phyloP scores from a whole-genome alignment of 768 basidiomycete species.

The Dentipellis fragilis region DNA sequence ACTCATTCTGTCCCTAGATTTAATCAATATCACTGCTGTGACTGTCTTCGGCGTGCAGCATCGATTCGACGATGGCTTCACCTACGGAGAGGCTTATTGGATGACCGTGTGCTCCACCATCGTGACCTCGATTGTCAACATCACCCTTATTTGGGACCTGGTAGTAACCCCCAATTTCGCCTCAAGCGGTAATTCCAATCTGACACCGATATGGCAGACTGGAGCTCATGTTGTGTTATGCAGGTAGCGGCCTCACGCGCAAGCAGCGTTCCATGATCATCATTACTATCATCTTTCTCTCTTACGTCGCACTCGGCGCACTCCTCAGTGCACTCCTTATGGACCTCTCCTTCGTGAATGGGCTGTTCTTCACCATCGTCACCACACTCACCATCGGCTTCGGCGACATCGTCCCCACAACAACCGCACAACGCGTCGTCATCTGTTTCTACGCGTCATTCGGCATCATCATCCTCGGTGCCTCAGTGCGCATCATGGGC shows the following conservation, averaged over 20 bases:
- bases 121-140: constrained; percentile 52
- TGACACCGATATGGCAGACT: background rate
- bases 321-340: constrained; percentile 46
- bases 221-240: constrained; percentile 1
- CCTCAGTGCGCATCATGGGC: constrained; percentile 18
- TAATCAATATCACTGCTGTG: constrained; percentile 55
- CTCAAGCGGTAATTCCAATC: constrained; percentile 39
- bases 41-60: constrained; percentile 54
- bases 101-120: constrained; percentile 67
- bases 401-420: constrained; percentile 58
- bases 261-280: constrained; percentile 77
- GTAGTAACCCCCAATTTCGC: constrained; percentile 50
- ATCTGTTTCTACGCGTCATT: constrained; percentile 45
- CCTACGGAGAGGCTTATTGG: constrained; percentile 64
- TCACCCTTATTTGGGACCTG: constrained; percentile 58
- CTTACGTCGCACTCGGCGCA: constrained; percentile 66
- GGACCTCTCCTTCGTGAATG: constrained; percentile 54
- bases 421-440: constrained; percentile 46
- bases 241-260: constrained; percentile 71
- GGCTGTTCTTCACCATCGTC: constrained; percentile 68
- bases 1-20: constrained; percentile 31
- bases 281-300: constrained; percentile 62
- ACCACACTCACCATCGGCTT: constrained; percentile 64
- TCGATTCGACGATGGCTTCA: constrained; percentile 55
- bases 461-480: constrained; percentile 51